These are phyloP conservation scores for Cladosporium cucumerinum DNA, from an alignment of 2,329 filamentous ascomycete genomes.

Conservation along the genomic window DNA sequence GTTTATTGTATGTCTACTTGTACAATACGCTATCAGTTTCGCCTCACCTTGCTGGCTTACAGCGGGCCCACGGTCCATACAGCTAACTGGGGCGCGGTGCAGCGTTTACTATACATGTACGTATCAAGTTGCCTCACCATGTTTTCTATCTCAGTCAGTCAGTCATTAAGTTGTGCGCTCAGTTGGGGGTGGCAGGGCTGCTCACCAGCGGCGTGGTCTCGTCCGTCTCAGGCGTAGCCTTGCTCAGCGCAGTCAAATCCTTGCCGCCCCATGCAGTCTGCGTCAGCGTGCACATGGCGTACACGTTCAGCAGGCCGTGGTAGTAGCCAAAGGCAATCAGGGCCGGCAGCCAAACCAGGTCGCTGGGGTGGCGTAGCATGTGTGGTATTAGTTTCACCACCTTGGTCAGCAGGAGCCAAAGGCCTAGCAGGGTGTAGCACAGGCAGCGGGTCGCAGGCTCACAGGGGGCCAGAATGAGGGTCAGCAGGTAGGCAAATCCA, in stretches of 20 bases:
- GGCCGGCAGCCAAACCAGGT: conserved; percentile 50
- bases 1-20: too few relatives aligned
- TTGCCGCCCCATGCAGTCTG: conserved; percentile 33
- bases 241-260: conserved; percentile 20
- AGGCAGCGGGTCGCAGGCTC: not conserved
- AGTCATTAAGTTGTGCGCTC: too few relatives aligned
- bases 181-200: too few relatives aligned
- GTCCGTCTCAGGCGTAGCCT: not conserved
- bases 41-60: too few relatives aligned
- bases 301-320: conserved; percentile 58
- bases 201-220: not conserved
- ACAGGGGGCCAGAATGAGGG: conserved; percentile 24
- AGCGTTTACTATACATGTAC: too few relatives aligned
- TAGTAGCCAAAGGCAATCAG: conserved; percentile 56
- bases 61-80: too few relatives aligned
- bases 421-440: conserved; percentile 7
- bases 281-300: conserved; percentile 49
- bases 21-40: too few relatives aligned
- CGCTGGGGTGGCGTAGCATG: conserved; percentile 50
- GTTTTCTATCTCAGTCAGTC: too few relatives aligned
- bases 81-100: too few relatives aligned
- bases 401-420: conserved; percentile 56
- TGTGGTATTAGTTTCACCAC: conserved; percentile 55
- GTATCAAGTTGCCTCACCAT: too few relatives aligned
- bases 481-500: conserved; percentile 38